Conservation (phyloP, 306 rosid genomes). For the Cicer judaicum region DNA sequence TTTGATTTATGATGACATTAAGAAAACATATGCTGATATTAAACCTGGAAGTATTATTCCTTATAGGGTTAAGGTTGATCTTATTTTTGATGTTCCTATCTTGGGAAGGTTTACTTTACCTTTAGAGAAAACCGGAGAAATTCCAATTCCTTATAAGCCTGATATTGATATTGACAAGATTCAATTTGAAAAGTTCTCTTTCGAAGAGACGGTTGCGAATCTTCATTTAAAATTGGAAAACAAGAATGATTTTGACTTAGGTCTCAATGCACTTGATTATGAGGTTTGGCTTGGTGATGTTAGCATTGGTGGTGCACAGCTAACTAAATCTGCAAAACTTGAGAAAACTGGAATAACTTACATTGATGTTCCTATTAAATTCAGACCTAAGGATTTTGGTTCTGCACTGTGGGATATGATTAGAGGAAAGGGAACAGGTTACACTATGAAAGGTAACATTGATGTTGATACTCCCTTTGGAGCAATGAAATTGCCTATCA, state of each 20-base stretch:
- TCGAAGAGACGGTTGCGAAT: slow-evolving; percentile 85
- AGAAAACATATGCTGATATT: slow-evolving; percentile 69
- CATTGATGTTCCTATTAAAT: slow-evolving; percentile 79
- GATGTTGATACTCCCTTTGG: slow-evolving; percentile 94
- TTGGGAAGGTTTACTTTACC: slow-evolving; percentile 86
- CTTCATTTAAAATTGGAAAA: slow-evolving; percentile 92
- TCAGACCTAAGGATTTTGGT: slow-evolving; percentile 93
- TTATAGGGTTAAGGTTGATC: slow-evolving; percentile 77
- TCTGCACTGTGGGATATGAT: slow-evolving; percentile 98
- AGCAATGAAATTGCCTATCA: slow-evolving; percentile 85
- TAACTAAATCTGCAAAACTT: slow-evolving; percentile 68
- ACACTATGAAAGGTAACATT: slow-evolving; percentile 76
- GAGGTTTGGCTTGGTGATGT: slow-evolving; percentile 86
- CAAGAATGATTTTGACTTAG: slow-evolving; percentile 90
- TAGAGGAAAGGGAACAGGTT: slow-evolving; percentile 91
- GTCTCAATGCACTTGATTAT: slow-evolving; percentile 73
- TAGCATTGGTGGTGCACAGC: slow-evolving; percentile 79
- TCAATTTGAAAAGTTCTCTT: slow-evolving; percentile 70
- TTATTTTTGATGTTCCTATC: slow-evolving; percentile 87
- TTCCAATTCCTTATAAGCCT: slow-evolving; percentile 95
- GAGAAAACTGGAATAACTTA: slow-evolving; percentile 62
- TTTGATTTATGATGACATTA: slow-evolving; percentile 83
- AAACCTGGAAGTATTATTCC: slow-evolving; percentile 88
- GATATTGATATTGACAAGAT: slow-evolving; percentile 89
- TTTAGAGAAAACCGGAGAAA: slow-evolving; percentile 89